A percentile compares a stretch with the other conserved stretches of the same genome.
Evolutionary conservation across 2,329 filamentous ascomycete species (phyloP).

Genomic region (Monosporascus cannonballus): DNA sequence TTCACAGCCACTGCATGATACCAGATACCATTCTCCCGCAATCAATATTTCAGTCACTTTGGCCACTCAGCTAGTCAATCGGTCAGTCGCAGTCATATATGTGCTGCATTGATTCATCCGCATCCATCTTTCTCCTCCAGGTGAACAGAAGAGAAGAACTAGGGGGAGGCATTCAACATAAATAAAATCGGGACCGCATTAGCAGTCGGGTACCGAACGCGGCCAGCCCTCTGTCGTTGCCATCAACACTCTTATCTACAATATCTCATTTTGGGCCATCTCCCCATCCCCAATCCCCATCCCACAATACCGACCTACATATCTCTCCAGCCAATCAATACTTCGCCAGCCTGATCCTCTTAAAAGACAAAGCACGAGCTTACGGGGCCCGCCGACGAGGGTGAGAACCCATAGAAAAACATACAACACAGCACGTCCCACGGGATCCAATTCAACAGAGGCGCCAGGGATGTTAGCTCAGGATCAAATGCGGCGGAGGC

Average conservation of each 20-base stretch:
- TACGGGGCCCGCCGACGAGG: too few species aligned
- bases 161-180: too few species aligned
- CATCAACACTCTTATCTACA: not conserved
- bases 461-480: constrained; percentile 21
- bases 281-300: not conserved
- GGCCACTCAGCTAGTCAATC: not conserved
- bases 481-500: constrained; percentile 22
- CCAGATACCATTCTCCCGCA: not conserved
- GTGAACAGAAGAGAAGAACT: not conserved
- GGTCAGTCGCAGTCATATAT: not conserved
- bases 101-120: not conserved
- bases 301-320: not conserved
- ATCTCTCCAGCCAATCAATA: not conserved
- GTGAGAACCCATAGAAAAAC: not conserved
- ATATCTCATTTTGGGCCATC: not conserved
- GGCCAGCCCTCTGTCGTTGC: not conserved
- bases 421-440: not conserved
- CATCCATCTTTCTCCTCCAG: not conserved
- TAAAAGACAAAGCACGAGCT: not conserved
- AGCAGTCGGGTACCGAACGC: not conserved
- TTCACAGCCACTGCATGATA: not conserved
- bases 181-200: not conserved
- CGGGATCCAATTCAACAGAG: not conserved
- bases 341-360: not conserved
- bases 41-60: not conserved